Percentiles rank a stretch among this genome's conserved stretches.
These are phyloP conservation scores for Omphalotus guepiniiformis DNA, from an alignment of 768 basidiomycete genomes.

Conservation along the genomic window DNA sequence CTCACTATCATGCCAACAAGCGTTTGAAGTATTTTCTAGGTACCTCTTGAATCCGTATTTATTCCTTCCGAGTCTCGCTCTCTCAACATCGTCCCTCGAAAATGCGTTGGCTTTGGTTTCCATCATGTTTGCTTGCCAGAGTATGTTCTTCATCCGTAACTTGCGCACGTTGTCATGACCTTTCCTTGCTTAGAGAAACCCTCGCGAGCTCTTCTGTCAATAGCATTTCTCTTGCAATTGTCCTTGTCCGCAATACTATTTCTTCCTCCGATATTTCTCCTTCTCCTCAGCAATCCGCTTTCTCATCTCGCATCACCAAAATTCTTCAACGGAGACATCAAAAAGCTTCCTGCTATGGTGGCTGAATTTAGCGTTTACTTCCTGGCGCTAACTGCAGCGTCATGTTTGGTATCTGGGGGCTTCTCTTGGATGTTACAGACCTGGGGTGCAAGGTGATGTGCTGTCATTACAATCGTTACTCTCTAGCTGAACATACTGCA, in stretches of 20 bases:
- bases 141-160: conserved; percentile 31
- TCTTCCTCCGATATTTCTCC: conserved; percentile 59
- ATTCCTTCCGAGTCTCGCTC: conserved; percentile 71
- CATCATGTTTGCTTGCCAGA: conserved; percentile 66
- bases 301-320: conserved; percentile 66
- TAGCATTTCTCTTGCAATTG: conserved; percentile 70
- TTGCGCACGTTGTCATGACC: not conserved
- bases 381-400: conserved; percentile 41
- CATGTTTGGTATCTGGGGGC: conserved; percentile 55
- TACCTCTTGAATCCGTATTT: conserved; percentile 91
- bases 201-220: conserved; percentile 53
- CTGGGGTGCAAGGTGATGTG: conserved; percentile 78
- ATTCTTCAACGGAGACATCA: conserved; percentile 25
- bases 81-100: conserved; percentile 81
- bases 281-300: conserved; percentile 57
- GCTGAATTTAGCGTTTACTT: conserved; percentile 52
- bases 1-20: not conserved
- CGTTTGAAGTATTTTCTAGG: conserved; percentile 32
- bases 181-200: conserved; percentile 42
- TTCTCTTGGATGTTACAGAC: conserved; percentile 71
- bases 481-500: not conserved
- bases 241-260: conserved; percentile 70
- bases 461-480: not conserved
- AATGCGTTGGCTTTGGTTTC: conserved; percentile 65
- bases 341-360: conserved; percentile 32